phyloP scores from a whole-genome alignment of 2,329 filamentous ascomycete species.

The Domatiomyces globalis region DNA sequence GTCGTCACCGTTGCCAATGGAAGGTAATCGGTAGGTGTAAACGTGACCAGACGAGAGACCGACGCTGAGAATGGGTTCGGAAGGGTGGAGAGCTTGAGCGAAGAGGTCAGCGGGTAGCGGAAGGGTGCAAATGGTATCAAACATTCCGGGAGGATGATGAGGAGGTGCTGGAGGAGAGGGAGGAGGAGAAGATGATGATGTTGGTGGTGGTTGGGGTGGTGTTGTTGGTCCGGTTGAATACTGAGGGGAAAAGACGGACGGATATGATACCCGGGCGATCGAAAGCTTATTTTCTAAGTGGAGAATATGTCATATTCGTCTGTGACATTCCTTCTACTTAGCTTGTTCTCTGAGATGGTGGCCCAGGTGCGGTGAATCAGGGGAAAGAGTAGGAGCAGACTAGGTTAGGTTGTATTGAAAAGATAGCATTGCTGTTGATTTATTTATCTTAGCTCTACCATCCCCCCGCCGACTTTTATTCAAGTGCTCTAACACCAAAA shows the following conservation, averaged over 20 bases:
- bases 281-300: not conserved
- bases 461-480: not conserved
- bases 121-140: constrained; percentile 82
- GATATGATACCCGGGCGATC: not conserved
- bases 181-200: not conserved
- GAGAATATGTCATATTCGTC: too few species aligned
- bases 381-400: too few species aligned
- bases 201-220: not conserved
- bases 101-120: constrained; percentile 80
- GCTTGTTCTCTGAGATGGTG: too few species aligned
- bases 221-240: not conserved
- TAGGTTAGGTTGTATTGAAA: too few species aligned
- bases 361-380: too few species aligned
- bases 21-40: constrained; percentile 46
- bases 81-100: constrained; percentile 71
- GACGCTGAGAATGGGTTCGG: constrained; percentile 69
- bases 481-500: not conserved
- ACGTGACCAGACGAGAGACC: constrained; percentile 48
- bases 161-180: not conserved
- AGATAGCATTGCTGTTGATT: too few species aligned
- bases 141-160: constrained; percentile 22
- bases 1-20: constrained; percentile 38
- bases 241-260: not conserved
- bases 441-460: too few species aligned
- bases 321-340: too few species aligned